phyloP scores from a whole-genome alignment of 2,329 filamentous ascomycete species.

The Macrophomina phaseolina region DNA sequence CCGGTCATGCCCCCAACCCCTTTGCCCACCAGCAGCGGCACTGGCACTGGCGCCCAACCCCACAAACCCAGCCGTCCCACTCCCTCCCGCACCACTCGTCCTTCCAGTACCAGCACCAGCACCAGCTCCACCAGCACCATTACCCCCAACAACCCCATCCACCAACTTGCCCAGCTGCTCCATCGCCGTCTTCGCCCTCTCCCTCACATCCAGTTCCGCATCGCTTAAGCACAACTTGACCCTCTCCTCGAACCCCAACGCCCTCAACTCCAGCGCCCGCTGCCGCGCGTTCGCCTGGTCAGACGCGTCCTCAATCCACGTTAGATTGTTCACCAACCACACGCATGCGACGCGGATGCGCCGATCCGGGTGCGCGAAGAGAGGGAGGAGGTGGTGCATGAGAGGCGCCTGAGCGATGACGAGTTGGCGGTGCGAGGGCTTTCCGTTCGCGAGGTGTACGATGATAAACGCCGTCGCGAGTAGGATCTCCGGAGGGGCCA shows the following conservation, averaged over 20 bases:
- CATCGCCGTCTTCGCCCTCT: constrained; percentile 80
- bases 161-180: constrained; percentile 57
- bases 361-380: constrained; percentile 74
- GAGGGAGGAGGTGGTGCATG: constrained; percentile 72
- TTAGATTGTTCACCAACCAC: constrained; percentile 85
- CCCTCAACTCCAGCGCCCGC: constrained; percentile 71
- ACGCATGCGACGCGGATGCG: constrained; percentile 80
- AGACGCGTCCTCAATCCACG: constrained; percentile 76
- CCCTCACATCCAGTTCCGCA: constrained; percentile 78
- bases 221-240: constrained; percentile 70
- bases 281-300: constrained; percentile 70
- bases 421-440: constrained; percentile 72
- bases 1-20: neutral
- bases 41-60: neutral
- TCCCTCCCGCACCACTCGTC: neutral
- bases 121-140: neutral
- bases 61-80: neutral
- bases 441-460: constrained; percentile 85
- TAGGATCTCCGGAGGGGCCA: constrained; percentile 66
- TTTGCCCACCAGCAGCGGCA: neutral
- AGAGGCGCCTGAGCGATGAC: constrained; percentile 74
- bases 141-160: neutral
- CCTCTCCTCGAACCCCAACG: constrained; percentile 72
- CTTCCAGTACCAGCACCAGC: constrained; percentile 43
- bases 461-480: constrained; percentile 80